Base-by-base conservation (phyloP, 352 stramenopile species). In the Globisporangium radiosum region DNA sequence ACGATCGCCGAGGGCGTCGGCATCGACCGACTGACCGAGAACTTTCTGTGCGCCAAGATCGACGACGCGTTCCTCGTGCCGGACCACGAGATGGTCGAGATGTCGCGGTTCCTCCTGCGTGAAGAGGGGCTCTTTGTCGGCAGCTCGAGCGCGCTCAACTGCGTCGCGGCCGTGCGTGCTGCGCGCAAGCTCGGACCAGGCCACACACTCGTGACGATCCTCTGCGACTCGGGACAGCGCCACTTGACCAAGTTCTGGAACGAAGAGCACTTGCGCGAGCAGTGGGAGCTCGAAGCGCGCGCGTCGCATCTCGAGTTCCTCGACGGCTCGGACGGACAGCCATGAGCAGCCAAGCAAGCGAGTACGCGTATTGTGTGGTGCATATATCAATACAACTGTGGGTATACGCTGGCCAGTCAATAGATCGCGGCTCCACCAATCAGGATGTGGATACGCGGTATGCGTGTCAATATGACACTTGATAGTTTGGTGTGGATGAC, bases 1-100 rank as follows among this genome's bases (percentile, higher is more conserved):
- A 99, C 95, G 43, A 89, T 99, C 57, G 93, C 92, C 2, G 97
- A 99, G 75, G 97, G 97, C 33, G 97, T 99, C 47, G 97, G 97
- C 58, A 94, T 99, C 56, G 97, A 99, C 73, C 92, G 97, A 13
- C 67, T 99, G 53, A 99, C 96, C 8, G 76, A 87, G 39, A 99
- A 99, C 72, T 99, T 99, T 66, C 59, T 82, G 33, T 75, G 87
- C 9, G 96, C 95, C 10, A 74, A 89, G 39, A 87, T 96, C 54
- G 90, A 97, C 63, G 85, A 92, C 62, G 89, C 88, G 8, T 86
- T 94, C 70, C 72, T 75, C 54, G 92, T 98, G 47, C 84, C 80
- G 2, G 95, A 99, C 81, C 81, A 98, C 64, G 94, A 99, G 69
- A 96, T 96, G 8, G 87, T 99, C 5, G 85, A 98, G 59, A 99